Percentiles rank a stretch among this genome's conserved stretches.
Evolutionary conservation across 1,139 yeast genomes (phyloP).

Genomic region (Geotrichum carabidarum): DNA sequence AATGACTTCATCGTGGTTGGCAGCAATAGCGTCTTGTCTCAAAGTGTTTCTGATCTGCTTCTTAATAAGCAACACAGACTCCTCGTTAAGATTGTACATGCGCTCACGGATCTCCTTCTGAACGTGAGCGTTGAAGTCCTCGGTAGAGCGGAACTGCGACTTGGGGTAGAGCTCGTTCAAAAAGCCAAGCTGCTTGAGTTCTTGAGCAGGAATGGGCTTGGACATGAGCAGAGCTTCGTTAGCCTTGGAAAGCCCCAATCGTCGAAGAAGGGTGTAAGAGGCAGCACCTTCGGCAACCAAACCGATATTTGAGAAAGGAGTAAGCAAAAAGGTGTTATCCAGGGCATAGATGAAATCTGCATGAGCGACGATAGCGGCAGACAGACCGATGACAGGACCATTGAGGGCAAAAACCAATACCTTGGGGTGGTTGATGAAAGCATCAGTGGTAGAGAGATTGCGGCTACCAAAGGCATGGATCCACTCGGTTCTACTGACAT

Average conservation of each 20-base stretch:
- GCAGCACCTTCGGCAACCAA: constrained; percentile 81
- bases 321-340: constrained; percentile 55
- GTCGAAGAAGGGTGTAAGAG: constrained; percentile 59
- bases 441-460: constrained; percentile 63
- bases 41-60: constrained; percentile 44
- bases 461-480: constrained; percentile 58
- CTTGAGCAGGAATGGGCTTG: constrained; percentile 59
- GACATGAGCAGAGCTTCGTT: constrained; percentile 70
- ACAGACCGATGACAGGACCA: constrained; percentile 83
- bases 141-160: constrained; percentile 45
- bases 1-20: constrained; percentile 62
- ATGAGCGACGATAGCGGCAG: constrained; percentile 66
- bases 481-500: constrained; percentile 35
- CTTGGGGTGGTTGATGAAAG: constrained; percentile 68
- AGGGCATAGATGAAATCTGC: constrained; percentile 75
- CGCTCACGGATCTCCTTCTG: constrained; percentile 41
- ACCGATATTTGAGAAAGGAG: constrained; percentile 81
- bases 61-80: constrained; percentile 60
- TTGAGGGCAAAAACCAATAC: constrained; percentile 70
- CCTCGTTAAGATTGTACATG: constrained; percentile 45
- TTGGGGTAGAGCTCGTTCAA: constrained; percentile 53
- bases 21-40: constrained; percentile 41
- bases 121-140: constrained; percentile 59
- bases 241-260: constrained; percentile 71
- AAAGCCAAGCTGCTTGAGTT: constrained; percentile 55